Evolutionary conservation across 306 rosid species (phyloP).

Genomic region (Cucurbita maxima): DNA sequence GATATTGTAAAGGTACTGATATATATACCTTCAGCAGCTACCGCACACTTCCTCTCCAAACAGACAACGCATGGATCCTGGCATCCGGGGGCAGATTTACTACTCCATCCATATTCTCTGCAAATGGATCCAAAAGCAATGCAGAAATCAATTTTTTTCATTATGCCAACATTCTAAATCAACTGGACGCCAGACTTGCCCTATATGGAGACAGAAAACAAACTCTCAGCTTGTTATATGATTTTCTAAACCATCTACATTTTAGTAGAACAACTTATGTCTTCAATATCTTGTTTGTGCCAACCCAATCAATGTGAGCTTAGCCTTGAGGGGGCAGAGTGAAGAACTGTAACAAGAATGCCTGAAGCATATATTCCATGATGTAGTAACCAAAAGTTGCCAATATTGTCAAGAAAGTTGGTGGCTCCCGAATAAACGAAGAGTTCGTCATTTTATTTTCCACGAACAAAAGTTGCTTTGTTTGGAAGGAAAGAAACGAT

Average conservation of each 20-base stretch:
- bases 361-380: not conserved
- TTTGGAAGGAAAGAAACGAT: not conserved
- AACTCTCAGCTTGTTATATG: not conserved
- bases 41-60: conserved; percentile 79
- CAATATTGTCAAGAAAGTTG: not conserved
- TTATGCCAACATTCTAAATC: not conserved
- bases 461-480: not conserved
- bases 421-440: not conserved
- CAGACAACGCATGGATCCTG: conserved; percentile 90
- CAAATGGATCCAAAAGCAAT: conserved; percentile 5
- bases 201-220: not conserved
- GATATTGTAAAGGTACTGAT: not conserved
- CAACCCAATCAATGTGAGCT: not conserved
- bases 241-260: not conserved
- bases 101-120: conserved; percentile 91
- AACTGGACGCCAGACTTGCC: not conserved
- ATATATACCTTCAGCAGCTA: conserved; percentile 72
- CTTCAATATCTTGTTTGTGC: not conserved
- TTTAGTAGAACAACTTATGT: not conserved
- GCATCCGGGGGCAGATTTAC: conserved; percentile 44
- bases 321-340: not conserved
- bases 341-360: not conserved
- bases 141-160: not conserved
- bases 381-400: not conserved
- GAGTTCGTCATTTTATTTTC: not conserved